A percentile compares a stretch with the other conserved stretches of the same genome.
Conservation (phyloP, 2,329 filamentous ascomycete species). For the Aspergillus latus region DNA sequence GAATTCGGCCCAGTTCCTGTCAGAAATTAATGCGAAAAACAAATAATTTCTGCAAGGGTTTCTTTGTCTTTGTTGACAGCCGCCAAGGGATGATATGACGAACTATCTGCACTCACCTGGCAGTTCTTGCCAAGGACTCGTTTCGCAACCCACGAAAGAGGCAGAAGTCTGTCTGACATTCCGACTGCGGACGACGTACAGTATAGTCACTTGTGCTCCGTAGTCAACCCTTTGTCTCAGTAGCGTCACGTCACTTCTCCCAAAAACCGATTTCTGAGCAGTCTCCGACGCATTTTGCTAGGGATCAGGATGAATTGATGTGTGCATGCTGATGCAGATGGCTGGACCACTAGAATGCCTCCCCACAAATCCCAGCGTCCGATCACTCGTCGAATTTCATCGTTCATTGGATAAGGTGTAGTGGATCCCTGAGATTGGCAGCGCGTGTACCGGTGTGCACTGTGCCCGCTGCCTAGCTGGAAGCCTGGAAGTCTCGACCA, state of each 20-base stretch:
- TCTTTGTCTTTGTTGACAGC: slow-evolving; percentile 8
- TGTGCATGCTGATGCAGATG: slow-evolving; percentile 10
- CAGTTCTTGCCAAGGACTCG: background rate
- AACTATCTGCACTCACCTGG: background rate
- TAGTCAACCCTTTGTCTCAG: background rate
- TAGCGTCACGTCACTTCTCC: background rate
- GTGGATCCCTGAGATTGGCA: background rate
- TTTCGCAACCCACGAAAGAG: background rate
- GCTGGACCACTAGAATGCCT: slow-evolving; percentile 6
- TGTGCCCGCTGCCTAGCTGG: background rate
- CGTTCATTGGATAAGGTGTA: background rate
- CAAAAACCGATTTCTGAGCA: background rate
- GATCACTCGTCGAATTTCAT: slow-evolving; percentile 3
- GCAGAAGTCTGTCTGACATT: background rate
- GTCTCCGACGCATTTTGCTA: background rate
- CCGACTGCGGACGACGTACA: background rate
- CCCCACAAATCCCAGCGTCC: slow-evolving; percentile 9
- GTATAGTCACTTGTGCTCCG: background rate
- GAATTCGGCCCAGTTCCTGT: slow-evolving; percentile 12
- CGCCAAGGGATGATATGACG: background rate
- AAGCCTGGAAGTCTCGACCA: background rate
- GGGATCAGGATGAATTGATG: slow-evolving; percentile 1
- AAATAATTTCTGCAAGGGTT: slow-evolving; percentile 5
- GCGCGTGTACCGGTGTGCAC: background rate
- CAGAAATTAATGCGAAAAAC: background rate